These are phyloP conservation scores for Turritis glabra DNA, from an alignment of 345 rosid species.

Conservation along the genomic window DNA sequence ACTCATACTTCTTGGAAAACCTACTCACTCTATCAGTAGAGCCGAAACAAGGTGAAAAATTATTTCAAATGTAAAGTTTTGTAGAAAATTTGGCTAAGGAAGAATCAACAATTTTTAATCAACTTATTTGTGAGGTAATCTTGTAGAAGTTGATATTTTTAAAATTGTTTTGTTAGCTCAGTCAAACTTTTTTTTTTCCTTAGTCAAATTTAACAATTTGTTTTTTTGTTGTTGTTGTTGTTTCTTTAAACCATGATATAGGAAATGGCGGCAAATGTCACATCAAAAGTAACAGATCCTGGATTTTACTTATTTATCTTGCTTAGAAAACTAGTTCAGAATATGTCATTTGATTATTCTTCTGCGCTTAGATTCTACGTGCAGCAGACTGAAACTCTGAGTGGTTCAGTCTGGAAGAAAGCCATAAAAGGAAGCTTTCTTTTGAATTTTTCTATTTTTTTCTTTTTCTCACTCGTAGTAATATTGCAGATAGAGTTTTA, in stretches of 20 bases:
- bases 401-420: conserved; percentile 26
- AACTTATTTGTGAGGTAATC: background rate
- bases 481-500: background rate
- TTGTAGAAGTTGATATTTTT: background rate
- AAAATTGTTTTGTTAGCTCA: background rate
- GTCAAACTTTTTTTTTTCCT: background rate
- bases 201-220: background rate
- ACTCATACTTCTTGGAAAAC: background rate
- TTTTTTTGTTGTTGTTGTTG: background rate
- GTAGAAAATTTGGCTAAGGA: background rate
- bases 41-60: background rate
- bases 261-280: conserved; percentile 44
- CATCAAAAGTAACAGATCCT: conserved; percentile 41
- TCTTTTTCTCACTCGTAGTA: conserved; percentile 9
- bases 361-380: conserved; percentile 14
- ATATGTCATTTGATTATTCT: conserved; percentile 29
- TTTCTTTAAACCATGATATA: background rate
- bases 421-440: conserved; percentile 28
- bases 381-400: conserved; percentile 38
- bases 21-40: background rate
- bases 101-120: background rate
- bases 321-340: conserved; percentile 5
- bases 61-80: background rate
- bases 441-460: background rate
- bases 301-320: background rate